Percentiles rank a stretch among this genome's conserved stretches.
Conservation (phyloP, 768 basidiomycete genomes). For the Mycena albidolilacea region DNA sequence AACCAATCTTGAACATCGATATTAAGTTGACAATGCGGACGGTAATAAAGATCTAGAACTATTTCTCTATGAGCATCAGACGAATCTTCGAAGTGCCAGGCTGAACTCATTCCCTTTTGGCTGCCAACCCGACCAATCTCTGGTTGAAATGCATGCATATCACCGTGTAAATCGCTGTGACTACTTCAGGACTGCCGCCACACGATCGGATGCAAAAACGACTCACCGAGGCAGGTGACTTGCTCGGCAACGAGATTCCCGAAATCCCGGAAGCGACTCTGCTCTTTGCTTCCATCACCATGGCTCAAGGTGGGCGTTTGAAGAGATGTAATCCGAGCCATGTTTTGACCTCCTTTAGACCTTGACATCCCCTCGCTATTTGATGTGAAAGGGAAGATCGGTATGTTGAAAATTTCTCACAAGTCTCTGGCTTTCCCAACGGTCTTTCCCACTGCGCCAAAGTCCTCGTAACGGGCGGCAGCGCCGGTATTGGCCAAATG, state of each 20-base stretch:
- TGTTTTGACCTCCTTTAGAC: constrained; percentile 13
- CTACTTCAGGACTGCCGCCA: too few relatives aligned
- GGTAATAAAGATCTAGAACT: too few relatives aligned
- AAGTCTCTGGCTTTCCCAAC: background rate
- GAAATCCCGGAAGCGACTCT: background rate
- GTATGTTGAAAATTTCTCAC: constrained; percentile 49
- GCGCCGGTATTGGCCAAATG: constrained; percentile 88
- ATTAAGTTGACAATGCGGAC: too few relatives aligned
- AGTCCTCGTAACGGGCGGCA: constrained; percentile 89
- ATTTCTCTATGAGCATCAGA: too few relatives aligned
- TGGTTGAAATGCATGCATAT: too few relatives aligned
- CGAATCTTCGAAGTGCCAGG: too few relatives aligned
- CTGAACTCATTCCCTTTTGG: too few relatives aligned
- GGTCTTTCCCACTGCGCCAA: background rate
- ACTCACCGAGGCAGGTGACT: background rate
- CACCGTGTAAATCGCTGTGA: too few relatives aligned
- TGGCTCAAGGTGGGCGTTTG: constrained; percentile 26
- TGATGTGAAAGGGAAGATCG: constrained; percentile 79
- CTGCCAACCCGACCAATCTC: too few relatives aligned
- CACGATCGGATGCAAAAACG: too few relatives aligned
- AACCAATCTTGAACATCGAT: too few relatives aligned
- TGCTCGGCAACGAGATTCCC: background rate
- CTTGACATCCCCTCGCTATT: constrained; percentile 67
- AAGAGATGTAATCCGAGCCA: too few relatives aligned
- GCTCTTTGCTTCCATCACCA: constrained; percentile 3